Percentiles rank a stretch among this genome's conserved stretches.
phyloP scores from a whole-genome alignment of 495 filamentous ascomycete species.

The Jackrogersella minutella region DNA sequence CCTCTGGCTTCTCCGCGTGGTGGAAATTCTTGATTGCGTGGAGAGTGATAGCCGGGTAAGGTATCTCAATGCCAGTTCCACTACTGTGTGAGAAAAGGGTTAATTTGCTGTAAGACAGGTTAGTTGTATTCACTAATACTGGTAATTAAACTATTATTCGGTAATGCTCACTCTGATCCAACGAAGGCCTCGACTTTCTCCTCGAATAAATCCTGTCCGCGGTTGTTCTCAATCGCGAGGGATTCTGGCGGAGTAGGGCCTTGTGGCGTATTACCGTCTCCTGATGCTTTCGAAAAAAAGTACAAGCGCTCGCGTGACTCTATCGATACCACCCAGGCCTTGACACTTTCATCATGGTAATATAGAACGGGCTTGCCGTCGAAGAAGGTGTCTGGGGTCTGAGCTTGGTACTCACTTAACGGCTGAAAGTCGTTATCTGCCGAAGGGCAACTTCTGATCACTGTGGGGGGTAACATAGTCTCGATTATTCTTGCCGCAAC shows the following conservation, averaged over 20 bases:
- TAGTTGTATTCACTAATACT: constrained; percentile 8
- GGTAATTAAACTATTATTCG: neutral
- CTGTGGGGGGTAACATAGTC: constrained; percentile 50
- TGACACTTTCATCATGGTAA: constrained; percentile 70
- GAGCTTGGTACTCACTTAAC: constrained; percentile 80
- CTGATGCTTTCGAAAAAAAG: constrained; percentile 54
- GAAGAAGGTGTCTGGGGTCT: constrained; percentile 86
- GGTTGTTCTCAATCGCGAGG: constrained; percentile 44
- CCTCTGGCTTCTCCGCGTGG: constrained; percentile 41
- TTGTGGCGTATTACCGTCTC: constrained; percentile 37
- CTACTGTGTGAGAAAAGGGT: constrained; percentile 71
- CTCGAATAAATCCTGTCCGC: constrained; percentile 47
- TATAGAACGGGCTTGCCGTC: constrained; percentile 81
- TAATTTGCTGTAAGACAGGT: constrained; percentile 66
- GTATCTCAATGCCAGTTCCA: constrained; percentile 74
- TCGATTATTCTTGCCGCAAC: neutral
- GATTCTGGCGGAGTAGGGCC: constrained; percentile 46
- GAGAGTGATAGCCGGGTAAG: constrained; percentile 86
- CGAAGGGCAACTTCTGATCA: constrained; percentile 52
- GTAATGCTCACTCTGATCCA: constrained; percentile 70
- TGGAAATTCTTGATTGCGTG: constrained; percentile 80
- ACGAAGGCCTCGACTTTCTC: constrained; percentile 77
- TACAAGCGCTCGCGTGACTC: constrained; percentile 55
- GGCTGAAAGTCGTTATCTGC: constrained; percentile 67
- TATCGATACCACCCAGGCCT: constrained; percentile 63